phyloP scores from a whole-genome alignment of 2,329 filamentous ascomycete species.

The Colletotrichum noveboracense region DNA sequence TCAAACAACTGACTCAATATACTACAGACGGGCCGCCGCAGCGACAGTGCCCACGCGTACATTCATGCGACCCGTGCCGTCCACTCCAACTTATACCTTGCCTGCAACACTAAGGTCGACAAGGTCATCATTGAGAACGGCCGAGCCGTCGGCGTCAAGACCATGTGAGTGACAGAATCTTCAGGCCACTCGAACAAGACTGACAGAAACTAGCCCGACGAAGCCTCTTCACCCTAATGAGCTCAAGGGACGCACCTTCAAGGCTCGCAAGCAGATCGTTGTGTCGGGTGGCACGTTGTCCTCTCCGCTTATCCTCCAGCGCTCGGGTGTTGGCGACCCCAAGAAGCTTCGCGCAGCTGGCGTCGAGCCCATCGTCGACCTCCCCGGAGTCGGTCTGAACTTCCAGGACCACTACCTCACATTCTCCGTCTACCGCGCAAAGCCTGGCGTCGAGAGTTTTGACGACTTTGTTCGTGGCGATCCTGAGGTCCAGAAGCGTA shows the following conservation, averaged over 20 bases:
- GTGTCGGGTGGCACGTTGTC: slow-evolving; percentile 76
- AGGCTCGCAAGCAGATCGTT: slow-evolving; percentile 76
- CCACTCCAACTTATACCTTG: slow-evolving; percentile 73
- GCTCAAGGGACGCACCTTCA: slow-evolving; percentile 60
- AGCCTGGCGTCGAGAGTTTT: slow-evolving; percentile 78
- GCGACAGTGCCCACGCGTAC: slow-evolving; percentile 79
- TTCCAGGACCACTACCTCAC: slow-evolving; percentile 80
- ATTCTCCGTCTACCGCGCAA: slow-evolving; percentile 74
- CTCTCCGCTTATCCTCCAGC: slow-evolving; percentile 76
- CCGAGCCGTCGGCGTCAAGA: slow-evolving; percentile 73
- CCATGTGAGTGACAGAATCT: slow-evolving; percentile 47
- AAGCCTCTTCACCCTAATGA: slow-evolving; percentile 68
- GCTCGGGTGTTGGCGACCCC: slow-evolving; percentile 75
- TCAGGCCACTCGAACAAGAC: neutral
- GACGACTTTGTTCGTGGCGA: slow-evolving; percentile 81
- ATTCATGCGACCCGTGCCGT: slow-evolving; percentile 77
- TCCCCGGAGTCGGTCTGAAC: slow-evolving; percentile 76
- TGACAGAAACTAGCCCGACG: slow-evolving; percentile 45
- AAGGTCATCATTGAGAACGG: slow-evolving; percentile 78
- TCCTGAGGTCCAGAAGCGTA: slow-evolving; percentile 71
- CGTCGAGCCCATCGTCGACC: slow-evolving; percentile 71
- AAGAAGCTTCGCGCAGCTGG: slow-evolving; percentile 73
- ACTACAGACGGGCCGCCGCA: slow-evolving; percentile 70
- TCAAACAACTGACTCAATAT: neutral
- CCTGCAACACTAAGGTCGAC: slow-evolving; percentile 79